phyloP scores from a whole-genome alignment of 768 basidiomycete species.

The Trametes punicea region DNA sequence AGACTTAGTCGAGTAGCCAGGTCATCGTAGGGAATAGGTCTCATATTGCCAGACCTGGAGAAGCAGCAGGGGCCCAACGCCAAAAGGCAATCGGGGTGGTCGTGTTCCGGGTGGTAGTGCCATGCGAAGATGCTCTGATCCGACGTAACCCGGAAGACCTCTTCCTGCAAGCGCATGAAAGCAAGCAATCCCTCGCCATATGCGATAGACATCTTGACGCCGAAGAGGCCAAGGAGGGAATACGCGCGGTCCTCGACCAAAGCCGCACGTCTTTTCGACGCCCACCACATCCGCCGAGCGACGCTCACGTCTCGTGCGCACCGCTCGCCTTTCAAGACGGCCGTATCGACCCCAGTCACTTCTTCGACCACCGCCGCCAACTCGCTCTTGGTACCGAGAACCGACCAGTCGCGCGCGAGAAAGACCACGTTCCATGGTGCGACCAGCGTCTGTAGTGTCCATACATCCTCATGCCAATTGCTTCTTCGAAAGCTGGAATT shows the following conservation, averaged over 20 bases:
- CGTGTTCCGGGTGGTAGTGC: neutral
- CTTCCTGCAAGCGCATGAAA: constrained; percentile 1
- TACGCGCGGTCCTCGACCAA: neutral
- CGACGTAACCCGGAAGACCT: neutral
- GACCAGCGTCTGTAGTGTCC: neutral
- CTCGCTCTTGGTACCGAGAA: neutral
- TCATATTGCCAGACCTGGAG: neutral
- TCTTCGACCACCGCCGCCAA: neutral
- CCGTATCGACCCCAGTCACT: neutral
- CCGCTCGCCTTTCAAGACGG: neutral
- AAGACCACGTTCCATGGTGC: neutral
- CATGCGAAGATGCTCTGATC: neutral
- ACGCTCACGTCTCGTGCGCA: neutral
- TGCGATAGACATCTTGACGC: neutral
- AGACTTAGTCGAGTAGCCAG: neutral
- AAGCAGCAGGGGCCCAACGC: neutral
- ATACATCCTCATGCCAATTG: neutral
- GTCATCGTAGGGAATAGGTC: neutral
- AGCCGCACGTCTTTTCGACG: neutral
- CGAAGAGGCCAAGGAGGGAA: constrained; percentile 9
- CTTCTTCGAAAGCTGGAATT: neutral
- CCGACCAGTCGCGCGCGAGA: neutral
- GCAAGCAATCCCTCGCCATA: neutral
- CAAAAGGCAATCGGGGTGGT: neutral
- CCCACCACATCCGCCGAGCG: constrained; percentile 9